Conservation (phyloP, 2,329 filamentous ascomycete species). For the Cadophora sp. region DNA sequence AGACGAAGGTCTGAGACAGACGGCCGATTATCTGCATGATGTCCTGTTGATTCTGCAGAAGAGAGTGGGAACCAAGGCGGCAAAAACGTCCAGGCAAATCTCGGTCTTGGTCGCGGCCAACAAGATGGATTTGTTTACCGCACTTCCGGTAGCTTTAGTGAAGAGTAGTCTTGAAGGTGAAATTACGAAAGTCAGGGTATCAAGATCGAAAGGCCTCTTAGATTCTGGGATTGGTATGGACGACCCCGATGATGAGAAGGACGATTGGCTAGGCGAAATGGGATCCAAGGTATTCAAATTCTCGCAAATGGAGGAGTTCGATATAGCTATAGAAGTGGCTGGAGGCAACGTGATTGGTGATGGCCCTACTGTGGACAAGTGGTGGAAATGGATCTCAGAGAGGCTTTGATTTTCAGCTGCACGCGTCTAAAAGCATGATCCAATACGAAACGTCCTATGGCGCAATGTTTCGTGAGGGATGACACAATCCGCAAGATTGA, state of each 20-base stretch:
- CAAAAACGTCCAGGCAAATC: slow-evolving; percentile 64
- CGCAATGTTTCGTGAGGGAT: not conserved
- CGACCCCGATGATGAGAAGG: slow-evolving; percentile 71
- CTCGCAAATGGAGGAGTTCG: slow-evolving; percentile 81
- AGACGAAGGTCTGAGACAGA: slow-evolving; percentile 68
- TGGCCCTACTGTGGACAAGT: slow-evolving; percentile 76
- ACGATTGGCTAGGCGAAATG: slow-evolving; percentile 84
- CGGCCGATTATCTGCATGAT: slow-evolving; percentile 88
- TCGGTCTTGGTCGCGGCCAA: slow-evolving; percentile 89
- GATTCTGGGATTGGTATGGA: slow-evolving; percentile 79
- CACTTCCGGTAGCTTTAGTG: slow-evolving; percentile 79
- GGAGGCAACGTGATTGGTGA: slow-evolving; percentile 75
- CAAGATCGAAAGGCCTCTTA: slow-evolving; percentile 80
- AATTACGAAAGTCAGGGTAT: slow-evolving; percentile 77
- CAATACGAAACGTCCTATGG: not conserved
- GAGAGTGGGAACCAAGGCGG: slow-evolving; percentile 60
- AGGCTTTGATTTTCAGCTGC: slow-evolving; percentile 58
- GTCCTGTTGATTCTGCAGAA: slow-evolving; percentile 84
- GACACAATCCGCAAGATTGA: not conserved
- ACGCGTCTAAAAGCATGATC: not conserved
- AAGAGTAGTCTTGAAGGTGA: slow-evolving; percentile 79
- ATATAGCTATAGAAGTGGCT: slow-evolving; percentile 77
- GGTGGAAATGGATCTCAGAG: slow-evolving; percentile 90
- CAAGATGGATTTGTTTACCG: slow-evolving; percentile 95
- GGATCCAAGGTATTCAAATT: slow-evolving; percentile 82